phyloP scores from a whole-genome alignment of 805 yeast species.

The Sugiyamaella chiloensis region DNA sequence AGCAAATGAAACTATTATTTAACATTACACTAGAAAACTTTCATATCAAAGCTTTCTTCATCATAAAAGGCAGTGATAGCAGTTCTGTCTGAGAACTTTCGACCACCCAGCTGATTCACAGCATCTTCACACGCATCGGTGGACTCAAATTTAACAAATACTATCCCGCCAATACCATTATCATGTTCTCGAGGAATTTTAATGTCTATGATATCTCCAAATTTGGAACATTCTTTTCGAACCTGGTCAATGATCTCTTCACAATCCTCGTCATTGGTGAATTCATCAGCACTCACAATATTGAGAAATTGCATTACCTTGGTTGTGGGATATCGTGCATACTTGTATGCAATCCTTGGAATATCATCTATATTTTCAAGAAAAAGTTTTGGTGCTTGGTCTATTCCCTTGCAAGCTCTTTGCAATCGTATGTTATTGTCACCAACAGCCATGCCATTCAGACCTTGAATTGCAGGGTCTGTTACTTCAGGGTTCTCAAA shows the following conservation, averaged over 20 bases:
- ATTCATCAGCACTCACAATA: conserved; percentile 60
- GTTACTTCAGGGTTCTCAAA: conserved; percentile 30
- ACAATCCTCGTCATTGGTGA: conserved; percentile 48
- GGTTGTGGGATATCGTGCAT: conserved; percentile 24
- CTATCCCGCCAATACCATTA: conserved; percentile 60
- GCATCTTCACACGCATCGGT: conserved; percentile 54
- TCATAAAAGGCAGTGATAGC: conserved; percentile 62
- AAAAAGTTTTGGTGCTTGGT: conserved; percentile 24
- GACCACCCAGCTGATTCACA: conserved; percentile 56
- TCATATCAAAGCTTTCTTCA: conserved; percentile 46
- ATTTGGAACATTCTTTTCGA: conserved; percentile 43
- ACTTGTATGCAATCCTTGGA: conserved; percentile 25
- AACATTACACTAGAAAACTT: conserved; percentile 15
- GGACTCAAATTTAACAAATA: conserved; percentile 62
- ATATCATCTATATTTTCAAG: conserved; percentile 32
- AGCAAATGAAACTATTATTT: neutral
- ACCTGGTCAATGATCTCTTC: conserved; percentile 54
- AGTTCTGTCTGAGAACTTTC: conserved; percentile 63
- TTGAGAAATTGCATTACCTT: conserved; percentile 63
- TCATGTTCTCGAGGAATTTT: conserved; percentile 49
- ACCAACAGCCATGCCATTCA: conserved; percentile 38
- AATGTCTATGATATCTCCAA: conserved; percentile 52
- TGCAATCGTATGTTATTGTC: conserved; percentile 37
- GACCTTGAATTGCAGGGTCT: conserved; percentile 32
- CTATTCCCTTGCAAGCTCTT: conserved; percentile 36